Conservation (phyloP, 2,329 filamentous ascomycete genomes). For the Talaromyces sp. region DNA sequence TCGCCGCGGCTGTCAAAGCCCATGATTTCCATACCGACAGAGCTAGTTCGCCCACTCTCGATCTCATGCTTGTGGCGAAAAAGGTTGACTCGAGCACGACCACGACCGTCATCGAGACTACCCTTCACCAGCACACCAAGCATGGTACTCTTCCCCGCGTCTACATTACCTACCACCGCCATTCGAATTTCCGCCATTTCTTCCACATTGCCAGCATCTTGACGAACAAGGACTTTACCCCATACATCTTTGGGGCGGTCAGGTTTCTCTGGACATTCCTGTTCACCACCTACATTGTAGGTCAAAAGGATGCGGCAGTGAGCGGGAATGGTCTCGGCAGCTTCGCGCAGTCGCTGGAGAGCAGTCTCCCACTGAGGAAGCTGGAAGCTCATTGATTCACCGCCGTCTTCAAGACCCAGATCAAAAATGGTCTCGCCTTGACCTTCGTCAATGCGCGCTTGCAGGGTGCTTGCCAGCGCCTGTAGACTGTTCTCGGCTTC, state of each 20-base stretch:
- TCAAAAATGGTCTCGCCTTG: slow-evolving; percentile 91
- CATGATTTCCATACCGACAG: slow-evolving; percentile 98
- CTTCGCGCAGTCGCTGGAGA: slow-evolving; percentile 65
- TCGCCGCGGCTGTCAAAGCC: slow-evolving; percentile 88
- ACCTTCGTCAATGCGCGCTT: slow-evolving; percentile 74
- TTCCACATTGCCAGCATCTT: slow-evolving; percentile 72
- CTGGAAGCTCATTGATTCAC: slow-evolving; percentile 78
- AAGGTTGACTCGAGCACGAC: slow-evolving; percentile 89
- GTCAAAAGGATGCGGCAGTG: slow-evolving; percentile 83
- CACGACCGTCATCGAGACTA: slow-evolving; percentile 89
- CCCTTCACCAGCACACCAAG: slow-evolving; percentile 95
- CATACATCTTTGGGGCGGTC: slow-evolving; percentile 73
- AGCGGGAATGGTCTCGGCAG: slow-evolving; percentile 67
- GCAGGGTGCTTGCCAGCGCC: slow-evolving; percentile 67
- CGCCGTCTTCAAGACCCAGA: slow-evolving; percentile 85
- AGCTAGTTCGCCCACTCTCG: slow-evolving; percentile 91
- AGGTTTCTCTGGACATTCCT: slow-evolving; percentile 68
- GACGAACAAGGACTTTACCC: slow-evolving; percentile 85
- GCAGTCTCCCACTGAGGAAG: slow-evolving; percentile 76
- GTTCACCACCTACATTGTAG: slow-evolving; percentile 80
- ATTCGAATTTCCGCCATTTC: slow-evolving; percentile 94
- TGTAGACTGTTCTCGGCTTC: slow-evolving; percentile 62
- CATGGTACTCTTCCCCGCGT: slow-evolving; percentile 96
- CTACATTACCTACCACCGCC: slow-evolving; percentile 96
- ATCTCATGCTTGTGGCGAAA: slow-evolving; percentile 98